Evolutionary conservation across 2,329 filamentous ascomycete genomes (phyloP).

Genomic region (Alternaria burnsii): DNA sequence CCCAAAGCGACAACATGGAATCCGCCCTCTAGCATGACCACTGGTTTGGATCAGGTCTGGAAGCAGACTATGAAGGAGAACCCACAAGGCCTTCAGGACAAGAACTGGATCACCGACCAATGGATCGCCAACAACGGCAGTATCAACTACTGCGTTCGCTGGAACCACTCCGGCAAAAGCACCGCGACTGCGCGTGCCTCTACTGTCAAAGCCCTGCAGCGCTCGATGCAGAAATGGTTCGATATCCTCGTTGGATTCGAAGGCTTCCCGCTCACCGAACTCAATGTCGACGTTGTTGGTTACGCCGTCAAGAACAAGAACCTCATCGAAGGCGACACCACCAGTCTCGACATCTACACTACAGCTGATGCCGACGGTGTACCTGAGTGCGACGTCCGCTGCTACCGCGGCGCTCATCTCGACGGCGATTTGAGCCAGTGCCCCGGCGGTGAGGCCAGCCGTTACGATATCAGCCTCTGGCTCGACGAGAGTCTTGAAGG

Average conservation of each 20-base stretch:
- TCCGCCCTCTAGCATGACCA: constrained; percentile 35
- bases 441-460: constrained; percentile 49
- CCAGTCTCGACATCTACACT: constrained; percentile 55
- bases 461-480: constrained; percentile 55
- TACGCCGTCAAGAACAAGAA: constrained; percentile 54
- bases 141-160: constrained; percentile 57
- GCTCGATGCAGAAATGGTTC: constrained; percentile 54
- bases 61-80: constrained; percentile 35
- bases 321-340: constrained; percentile 48
- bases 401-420: constrained; percentile 57
- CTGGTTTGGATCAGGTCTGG: constrained; percentile 38
- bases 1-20: constrained; percentile 34
- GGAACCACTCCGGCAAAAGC: constrained; percentile 53
- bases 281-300: constrained; percentile 55
- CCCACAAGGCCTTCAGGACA: constrained; percentile 33
- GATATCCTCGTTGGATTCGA: constrained; percentile 57
- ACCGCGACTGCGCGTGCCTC: constrained; percentile 52
- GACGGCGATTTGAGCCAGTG: constrained; percentile 54
- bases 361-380: constrained; percentile 52
- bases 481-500: constrained; percentile 57
- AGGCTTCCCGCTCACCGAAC: constrained; percentile 53
- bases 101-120: constrained; percentile 45
- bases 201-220: constrained; percentile 48
- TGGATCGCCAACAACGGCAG: constrained; percentile 42
- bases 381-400: constrained; percentile 54